Evolutionary conservation across 768 basidiomycete species (phyloP).

Genomic region (Lentinula sp.): DNA sequence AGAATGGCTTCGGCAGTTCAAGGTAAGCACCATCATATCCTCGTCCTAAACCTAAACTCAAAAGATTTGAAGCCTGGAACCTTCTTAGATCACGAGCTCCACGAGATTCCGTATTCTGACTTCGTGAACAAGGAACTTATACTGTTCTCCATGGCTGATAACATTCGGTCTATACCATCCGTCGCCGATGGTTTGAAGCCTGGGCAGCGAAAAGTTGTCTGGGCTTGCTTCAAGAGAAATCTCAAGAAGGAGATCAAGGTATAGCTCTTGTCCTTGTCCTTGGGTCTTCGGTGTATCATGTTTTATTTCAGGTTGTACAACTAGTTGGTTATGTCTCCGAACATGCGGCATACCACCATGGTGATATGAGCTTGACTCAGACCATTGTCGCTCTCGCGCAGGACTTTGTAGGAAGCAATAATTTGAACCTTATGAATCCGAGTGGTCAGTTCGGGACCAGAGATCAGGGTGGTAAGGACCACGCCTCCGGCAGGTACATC

Average conservation of each 20-base stretch:
- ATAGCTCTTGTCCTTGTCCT: neutral
- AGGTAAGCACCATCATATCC: constrained; percentile 34
- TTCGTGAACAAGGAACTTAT: constrained; percentile 99
- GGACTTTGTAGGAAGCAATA: constrained; percentile 92
- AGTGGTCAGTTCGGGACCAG: constrained; percentile 97
- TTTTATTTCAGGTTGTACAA: constrained; percentile 68
- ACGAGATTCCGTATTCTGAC: constrained; percentile 83
- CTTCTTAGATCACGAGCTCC: constrained; percentile 81
- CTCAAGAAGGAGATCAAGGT: constrained; percentile 91
- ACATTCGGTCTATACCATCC: constrained; percentile 95
- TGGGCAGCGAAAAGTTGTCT: constrained; percentile 94
- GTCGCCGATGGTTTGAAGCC: constrained; percentile 94
- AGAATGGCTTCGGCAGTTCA: constrained; percentile 95
- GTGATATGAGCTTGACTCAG: constrained; percentile 77
- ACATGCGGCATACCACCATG: constrained; percentile 95
- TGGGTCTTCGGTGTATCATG: neutral
- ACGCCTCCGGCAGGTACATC: constrained; percentile 95
- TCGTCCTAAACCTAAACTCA: neutral
- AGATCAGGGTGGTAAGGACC: constrained; percentile 90
- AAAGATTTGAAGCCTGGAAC: constrained; percentile 71
- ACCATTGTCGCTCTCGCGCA: constrained; percentile 96
- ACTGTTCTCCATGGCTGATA: constrained; percentile 99
- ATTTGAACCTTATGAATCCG: constrained; percentile 81
- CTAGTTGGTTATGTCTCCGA: constrained; percentile 93
- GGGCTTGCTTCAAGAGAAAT: constrained; percentile 94